Conservation (phyloP, 306 rosid genomes). For the Hylodesmum podocarpum region DNA sequence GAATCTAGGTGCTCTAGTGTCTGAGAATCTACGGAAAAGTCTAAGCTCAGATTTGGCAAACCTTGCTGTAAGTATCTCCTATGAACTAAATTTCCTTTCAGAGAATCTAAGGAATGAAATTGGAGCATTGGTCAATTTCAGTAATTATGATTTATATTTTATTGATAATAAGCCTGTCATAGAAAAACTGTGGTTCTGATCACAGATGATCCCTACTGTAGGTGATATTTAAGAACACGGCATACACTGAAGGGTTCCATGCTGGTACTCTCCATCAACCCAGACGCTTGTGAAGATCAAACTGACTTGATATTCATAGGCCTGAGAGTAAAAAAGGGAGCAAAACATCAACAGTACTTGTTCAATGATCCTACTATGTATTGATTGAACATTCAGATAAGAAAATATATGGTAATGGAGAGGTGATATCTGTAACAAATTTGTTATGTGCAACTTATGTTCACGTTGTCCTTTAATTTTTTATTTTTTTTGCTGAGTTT, state of each 20-base stretch:
- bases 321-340: background rate
- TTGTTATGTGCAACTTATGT: background rate
- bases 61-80: conserved; percentile 49
- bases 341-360: background rate
- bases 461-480: background rate
- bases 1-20: conserved; percentile 45
- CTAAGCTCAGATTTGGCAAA: conserved; percentile 56
- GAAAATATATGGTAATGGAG: background rate
- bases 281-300: conserved; percentile 34
- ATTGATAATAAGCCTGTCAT: background rate
- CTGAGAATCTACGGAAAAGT: conserved; percentile 40
- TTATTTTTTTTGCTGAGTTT: background rate
- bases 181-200: background rate
- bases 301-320: background rate
- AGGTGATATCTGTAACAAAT: background rate
- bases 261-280: conserved; percentile 53
- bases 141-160: background rate
- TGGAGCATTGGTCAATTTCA: background rate
- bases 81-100: background rate
- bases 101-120: background rate
- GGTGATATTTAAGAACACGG: conserved; percentile 63
- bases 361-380: background rate
- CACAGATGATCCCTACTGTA: conserved; percentile 26
- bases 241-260: conserved; percentile 82
- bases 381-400: conserved; percentile 1